These are phyloP conservation scores for Entonaema liquescens DNA, from an alignment of 495 filamentous ascomycete species.

Conservation along the genomic window DNA sequence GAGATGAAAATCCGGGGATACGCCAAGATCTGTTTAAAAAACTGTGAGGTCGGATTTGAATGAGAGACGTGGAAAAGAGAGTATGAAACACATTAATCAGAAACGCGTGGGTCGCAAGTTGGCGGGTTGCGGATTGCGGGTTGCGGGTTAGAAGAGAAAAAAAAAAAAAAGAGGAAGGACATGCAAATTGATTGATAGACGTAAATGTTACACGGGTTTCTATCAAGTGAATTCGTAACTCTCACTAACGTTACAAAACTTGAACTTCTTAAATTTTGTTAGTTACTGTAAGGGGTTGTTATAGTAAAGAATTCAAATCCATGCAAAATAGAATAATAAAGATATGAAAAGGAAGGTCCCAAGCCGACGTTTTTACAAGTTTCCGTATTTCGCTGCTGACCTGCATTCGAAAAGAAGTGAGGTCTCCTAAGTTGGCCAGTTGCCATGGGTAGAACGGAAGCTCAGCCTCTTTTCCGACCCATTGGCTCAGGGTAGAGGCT, in stretches of 20 bases:
- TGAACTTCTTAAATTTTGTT: not conserved
- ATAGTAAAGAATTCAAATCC: slow-evolving; percentile 6
- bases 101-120: slow-evolving; percentile 38
- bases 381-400: slow-evolving; percentile 25
- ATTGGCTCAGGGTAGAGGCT: slow-evolving; percentile 4
- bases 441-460: slow-evolving; percentile 17
- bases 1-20: slow-evolving; percentile 12
- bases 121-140: slow-evolving; percentile 3
- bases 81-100: slow-evolving; percentile 43
- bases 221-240: slow-evolving; percentile 14
- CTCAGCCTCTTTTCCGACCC: slow-evolving; percentile 35
- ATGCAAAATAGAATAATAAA: not conserved
- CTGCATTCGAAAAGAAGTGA: slow-evolving; percentile 4
- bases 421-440: slow-evolving; percentile 15
- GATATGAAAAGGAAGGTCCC: slow-evolving; percentile 19
- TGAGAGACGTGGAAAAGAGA: slow-evolving; percentile 35
- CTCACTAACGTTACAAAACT: not conserved
- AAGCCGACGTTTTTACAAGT: slow-evolving; percentile 10
- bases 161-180: slow-evolving; percentile 28
- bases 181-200: slow-evolving; percentile 34
- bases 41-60: slow-evolving; percentile 29
- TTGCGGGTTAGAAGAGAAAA: slow-evolving; percentile 8
- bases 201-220: slow-evolving; percentile 21
- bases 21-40: slow-evolving; percentile 10
- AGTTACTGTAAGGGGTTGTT: slow-evolving; percentile 7